Base-by-base conservation (phyloP, 345 rosid species). In the Populus ilicifolia region DNA sequence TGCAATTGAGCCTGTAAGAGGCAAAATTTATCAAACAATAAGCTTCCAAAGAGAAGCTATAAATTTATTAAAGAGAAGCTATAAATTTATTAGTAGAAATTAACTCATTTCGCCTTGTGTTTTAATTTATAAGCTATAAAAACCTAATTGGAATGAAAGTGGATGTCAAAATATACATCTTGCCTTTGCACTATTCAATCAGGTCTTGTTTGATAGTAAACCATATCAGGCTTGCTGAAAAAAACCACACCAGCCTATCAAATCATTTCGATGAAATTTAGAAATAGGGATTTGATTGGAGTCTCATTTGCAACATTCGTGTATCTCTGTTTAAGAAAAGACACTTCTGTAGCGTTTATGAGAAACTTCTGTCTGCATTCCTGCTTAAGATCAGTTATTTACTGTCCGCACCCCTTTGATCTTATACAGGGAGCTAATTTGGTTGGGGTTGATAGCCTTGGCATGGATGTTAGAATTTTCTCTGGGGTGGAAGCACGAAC, bases 361-460 rank as follows among this genome's bases (percentile, higher is more conserved):
- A 50, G 21, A 48, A 43, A 11, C 17, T 44, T 44, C 43, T 62
- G 16, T 59, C 20, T 27, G 27, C 29, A 11, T 35, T 30, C 66
- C 21, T 29, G 12, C 48, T 21, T 0, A n/a, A 17, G 20, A 48
- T 36, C 8, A 38, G 8, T 21, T n/a, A 9, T 59, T 23, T 59
- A 27, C 64, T 59, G 36, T 33, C 5, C 4, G 36, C 36, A 4
- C 5, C 75, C 43, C 69, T 79, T 21, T 78, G 33, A 69, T 72
- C 69, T n/a, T 72, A 4, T 73, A 65, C 54, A 95, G 99, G 86
- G 85, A 78, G 98, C 93, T 20, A 86, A 87, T 74, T 76, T 93
- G 88, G 87, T 93, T 69, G 96, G 92, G 74, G 89, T 95, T 64
- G 98, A 95, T 86, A 93, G 97, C 80, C 92, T 95, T 18, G 99